Percentiles rank a stretch among this genome's conserved stretches.
Evolutionary conservation across 1,284 basidiomycete species (phyloP).

Genomic region (Ganoderma multipileum): DNA sequence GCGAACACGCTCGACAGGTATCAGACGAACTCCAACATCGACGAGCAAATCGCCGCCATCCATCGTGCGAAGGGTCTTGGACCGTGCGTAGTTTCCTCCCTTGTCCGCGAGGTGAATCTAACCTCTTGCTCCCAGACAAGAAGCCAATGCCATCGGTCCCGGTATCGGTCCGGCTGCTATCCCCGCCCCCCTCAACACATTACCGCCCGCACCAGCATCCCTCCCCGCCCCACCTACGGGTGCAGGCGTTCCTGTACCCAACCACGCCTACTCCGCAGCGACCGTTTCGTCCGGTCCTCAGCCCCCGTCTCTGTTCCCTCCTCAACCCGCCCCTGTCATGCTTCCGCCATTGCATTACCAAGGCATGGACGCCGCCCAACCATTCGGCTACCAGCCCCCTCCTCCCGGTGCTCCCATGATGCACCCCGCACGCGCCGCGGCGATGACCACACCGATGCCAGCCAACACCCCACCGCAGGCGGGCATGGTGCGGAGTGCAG

Average conservation of each 20-base stretch:
- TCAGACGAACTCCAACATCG: conserved; percentile 89
- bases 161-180: conserved; percentile 82
- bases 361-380: conserved; percentile 75
- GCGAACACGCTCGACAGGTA: conserved; percentile 89
- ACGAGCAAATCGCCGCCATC: conserved; percentile 94
- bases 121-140: conserved; percentile 56
- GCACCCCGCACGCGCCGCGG: conserved; percentile 49
- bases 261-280: conserved; percentile 70
- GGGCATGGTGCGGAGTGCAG: conserved; percentile 76
- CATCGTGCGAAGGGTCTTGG: conserved; percentile 89
- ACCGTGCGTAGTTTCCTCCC: conserved; percentile 51
- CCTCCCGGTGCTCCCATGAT: conserved; percentile 41
- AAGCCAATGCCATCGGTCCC: conserved; percentile 78
- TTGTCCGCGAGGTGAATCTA: conserved; percentile 19
- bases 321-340: conserved; percentile 74
- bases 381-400: conserved; percentile 80
- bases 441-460: conserved; percentile 40
- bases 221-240: conserved; percentile 65
- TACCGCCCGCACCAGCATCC: conserved; percentile 71
- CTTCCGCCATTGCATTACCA: conserved; percentile 84
- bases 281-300: conserved; percentile 83
- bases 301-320: conserved; percentile 71
- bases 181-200: conserved; percentile 63
- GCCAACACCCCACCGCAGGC: conserved; percentile 50
- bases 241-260: conserved; percentile 46